phyloP scores from a whole-genome alignment of 352 stramenopile genomes.

The Phytophthora agathidicida region DNA sequence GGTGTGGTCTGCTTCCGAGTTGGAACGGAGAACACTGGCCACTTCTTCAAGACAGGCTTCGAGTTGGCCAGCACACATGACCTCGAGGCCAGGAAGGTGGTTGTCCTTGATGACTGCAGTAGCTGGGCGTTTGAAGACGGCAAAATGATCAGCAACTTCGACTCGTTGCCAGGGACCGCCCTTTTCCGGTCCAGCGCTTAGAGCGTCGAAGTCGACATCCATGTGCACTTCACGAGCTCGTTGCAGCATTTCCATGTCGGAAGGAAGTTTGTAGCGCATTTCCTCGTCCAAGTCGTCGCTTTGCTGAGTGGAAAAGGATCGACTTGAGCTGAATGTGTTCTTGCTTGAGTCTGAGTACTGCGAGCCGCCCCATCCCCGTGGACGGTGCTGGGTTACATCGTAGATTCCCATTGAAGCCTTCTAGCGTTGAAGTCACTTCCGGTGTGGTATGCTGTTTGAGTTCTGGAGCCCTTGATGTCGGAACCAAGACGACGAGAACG shows the following conservation, averaged over 20 bases:
- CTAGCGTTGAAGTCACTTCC: no score
- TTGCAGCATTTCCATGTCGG: slow-evolving; percentile 13
- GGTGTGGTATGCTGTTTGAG: neutral
- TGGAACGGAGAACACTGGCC: slow-evolving; percentile 12
- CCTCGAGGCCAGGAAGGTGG: slow-evolving; percentile 13
- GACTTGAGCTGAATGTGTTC: neutral
- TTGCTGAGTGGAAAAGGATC: slow-evolving; percentile 1
- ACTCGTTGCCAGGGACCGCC: slow-evolving; percentile 18
- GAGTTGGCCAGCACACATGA: slow-evolving; percentile 24
- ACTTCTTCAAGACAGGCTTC: slow-evolving; percentile 32
- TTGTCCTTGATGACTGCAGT: neutral
- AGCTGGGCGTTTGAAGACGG: slow-evolving; percentile 11
- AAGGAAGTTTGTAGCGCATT: slow-evolving; percentile 9
- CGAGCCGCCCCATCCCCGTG: slow-evolving; percentile 2
- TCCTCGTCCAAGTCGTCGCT: slow-evolving; percentile 6
- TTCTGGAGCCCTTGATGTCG: no score
- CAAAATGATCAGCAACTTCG: slow-evolving; percentile 10
- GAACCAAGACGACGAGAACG: no score
- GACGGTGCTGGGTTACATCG: slow-evolving; percentile 1
- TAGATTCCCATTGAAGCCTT: no score
- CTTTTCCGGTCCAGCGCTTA: slow-evolving; percentile 7
- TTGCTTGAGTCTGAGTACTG: slow-evolving; percentile 10
- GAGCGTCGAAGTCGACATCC: slow-evolving; percentile 13
- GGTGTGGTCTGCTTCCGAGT: slow-evolving; percentile 17
- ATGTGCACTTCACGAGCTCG: slow-evolving; percentile 13